Evolutionary conservation across 176 grass and related monocot genomes (phyloP), one percentile per base, ranked within the genome.

Genomic region (Secale cereale): DNA sequence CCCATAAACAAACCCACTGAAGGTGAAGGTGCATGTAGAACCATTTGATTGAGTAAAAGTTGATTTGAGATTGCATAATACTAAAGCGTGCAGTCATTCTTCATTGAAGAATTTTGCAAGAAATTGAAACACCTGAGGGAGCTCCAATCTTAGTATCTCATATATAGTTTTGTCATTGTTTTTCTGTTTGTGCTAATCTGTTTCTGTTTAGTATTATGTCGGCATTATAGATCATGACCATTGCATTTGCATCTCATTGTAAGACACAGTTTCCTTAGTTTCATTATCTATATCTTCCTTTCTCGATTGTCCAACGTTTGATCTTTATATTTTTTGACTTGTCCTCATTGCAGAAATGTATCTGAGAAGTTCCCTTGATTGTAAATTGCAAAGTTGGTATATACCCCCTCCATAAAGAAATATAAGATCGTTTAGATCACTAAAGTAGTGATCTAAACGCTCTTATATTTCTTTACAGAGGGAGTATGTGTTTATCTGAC

Each of bases 401-500:
- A 41, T 19, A n/a, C n/a, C n/a, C n/a, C n/a, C n/a, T n/a, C n/a
- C n/a, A n/a, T n/a, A n/a, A n/a, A n/a, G n/a, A n/a, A n/a, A n/a
- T n/a, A n/a, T n/a, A n/a, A n/a, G n/a, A n/a, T n/a, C n/a, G n/a
- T n/a, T n/a, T n/a, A n/a, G n/a, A n/a, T n/a, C n/a, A n/a, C n/a
- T n/a, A n/a, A n/a, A n/a, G n/a, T n/a, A n/a, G n/a, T n/a, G n/a
- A n/a, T n/a, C n/a, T n/a, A n/a, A n/a, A n/a, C n/a, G n/a, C n/a
- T n/a, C n/a, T n/a, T n/a, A n/a, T n/a, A n/a, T n/a, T n/a, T n/a
- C n/a, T n/a, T n/a, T n/a, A n/a, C n/a, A n/a, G n/a, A n/a, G n/a
- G n/a, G n/a, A n/a, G n/a, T n/a, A 41, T 28, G 65, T 75, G 77
- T 65, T 65, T 74, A 61, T 81, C 59, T 85, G 26, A 86, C 74